Conservation (phyloP, 441 rosid genomes). For the Erodium chrysanthum region DNA sequence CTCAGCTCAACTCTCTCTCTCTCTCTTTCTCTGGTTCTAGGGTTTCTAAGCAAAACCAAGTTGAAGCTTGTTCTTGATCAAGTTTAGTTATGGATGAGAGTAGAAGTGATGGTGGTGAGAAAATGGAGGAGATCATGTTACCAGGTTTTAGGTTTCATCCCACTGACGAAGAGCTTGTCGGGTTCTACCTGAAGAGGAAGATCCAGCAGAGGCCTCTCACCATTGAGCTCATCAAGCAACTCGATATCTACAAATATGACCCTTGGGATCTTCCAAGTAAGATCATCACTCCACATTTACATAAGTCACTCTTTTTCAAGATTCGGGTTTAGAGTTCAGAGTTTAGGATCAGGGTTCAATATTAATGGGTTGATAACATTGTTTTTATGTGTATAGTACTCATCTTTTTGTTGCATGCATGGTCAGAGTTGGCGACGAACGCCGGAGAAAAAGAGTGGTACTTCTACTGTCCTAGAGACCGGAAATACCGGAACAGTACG, state of each 20-base stretch:
- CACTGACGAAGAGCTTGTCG: constrained; percentile 85
- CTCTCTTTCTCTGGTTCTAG: not conserved
- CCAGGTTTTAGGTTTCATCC: constrained; percentile 69
- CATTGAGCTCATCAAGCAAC: constrained; percentile 81
- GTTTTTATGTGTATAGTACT: too few relatives aligned
- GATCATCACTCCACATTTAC: constrained; percentile 14
- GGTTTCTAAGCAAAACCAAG: not conserved
- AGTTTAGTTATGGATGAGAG: too few relatives aligned
- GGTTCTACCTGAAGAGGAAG: constrained; percentile 67
- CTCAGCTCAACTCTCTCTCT: constrained; percentile 14
- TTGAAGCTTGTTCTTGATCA: not conserved
- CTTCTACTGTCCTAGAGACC: constrained; percentile 29
- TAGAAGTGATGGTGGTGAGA: constrained; percentile 29
- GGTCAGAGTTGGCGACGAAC: constrained; percentile 46
- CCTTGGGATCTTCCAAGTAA: constrained; percentile 92
- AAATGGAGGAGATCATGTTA: constrained; percentile 56
- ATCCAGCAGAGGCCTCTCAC: constrained; percentile 54
- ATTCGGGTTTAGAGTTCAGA: too few relatives aligned
- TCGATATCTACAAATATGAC: constrained; percentile 36
- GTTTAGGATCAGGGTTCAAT: too few relatives aligned
- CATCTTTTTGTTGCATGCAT: too few relatives aligned
- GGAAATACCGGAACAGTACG: constrained; percentile 70
- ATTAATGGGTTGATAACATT: too few relatives aligned
- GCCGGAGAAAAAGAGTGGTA: constrained; percentile 85
- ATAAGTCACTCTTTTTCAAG: too few relatives aligned